These are phyloP conservation scores for Neurospora sp. DNA, from an alignment of 495 filamentous ascomycete species.

Conservation along the genomic window DNA sequence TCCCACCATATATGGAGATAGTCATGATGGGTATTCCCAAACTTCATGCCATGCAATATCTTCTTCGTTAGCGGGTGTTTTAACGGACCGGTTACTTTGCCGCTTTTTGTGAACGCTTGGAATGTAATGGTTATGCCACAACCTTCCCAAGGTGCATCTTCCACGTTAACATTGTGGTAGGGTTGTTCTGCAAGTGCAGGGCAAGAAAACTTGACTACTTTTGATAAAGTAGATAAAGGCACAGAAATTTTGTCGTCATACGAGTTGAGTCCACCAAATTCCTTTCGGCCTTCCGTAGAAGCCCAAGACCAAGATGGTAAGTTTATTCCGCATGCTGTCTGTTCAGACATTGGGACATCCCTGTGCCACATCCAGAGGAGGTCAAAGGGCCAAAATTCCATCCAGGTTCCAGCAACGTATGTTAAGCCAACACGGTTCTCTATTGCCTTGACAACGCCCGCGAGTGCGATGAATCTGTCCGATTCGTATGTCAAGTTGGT, in stretches of 20 bases:
- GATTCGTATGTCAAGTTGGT: neutral
- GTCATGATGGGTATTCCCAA: neutral
- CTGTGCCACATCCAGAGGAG: neutral
- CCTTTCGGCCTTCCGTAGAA: neutral
- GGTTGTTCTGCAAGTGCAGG: neutral
- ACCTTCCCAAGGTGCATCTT: neutral
- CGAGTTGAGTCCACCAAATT: neutral
- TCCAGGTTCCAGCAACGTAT: neutral
- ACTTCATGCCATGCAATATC: neutral
- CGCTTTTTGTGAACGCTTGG: neutral
- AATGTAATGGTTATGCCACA: neutral
- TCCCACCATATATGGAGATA: neutral
- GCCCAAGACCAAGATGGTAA: neutral
- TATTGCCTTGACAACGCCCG: neutral
- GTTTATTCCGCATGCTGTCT: neutral
- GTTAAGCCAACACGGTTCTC: neutral
- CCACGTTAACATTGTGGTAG: neutral
- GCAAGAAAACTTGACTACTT: neutral
- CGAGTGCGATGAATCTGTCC: neutral
- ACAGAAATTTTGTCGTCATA: neutral
- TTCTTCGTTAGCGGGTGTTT: neutral
- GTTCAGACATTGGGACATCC: neutral
- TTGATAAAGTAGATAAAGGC: neutral
- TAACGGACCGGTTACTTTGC: neutral
- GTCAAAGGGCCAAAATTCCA: neutral